phyloP scores from a whole-genome alignment of 75 land plant species.

The Ceratopteris richardii region DNA sequence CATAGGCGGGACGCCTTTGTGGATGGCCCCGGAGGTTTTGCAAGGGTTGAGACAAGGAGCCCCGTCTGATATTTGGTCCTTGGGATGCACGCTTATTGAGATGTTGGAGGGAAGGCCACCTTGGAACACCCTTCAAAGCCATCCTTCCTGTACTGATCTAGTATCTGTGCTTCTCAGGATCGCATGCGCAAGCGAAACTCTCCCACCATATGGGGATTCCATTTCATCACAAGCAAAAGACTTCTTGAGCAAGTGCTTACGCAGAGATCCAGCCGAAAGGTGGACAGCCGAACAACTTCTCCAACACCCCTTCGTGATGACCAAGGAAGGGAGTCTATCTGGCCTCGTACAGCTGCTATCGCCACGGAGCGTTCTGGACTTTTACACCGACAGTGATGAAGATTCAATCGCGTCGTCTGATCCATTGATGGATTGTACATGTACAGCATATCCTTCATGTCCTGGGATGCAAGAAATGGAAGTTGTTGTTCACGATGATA shows the following conservation, averaged over 20 bases:
- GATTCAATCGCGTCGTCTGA: too few relatives aligned
- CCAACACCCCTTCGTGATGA: constrained; percentile 27
- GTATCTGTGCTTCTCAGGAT: constrained; percentile 16
- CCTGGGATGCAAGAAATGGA: too few relatives aligned
- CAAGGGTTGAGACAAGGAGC: constrained; percentile 33
- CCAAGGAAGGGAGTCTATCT: not conserved
- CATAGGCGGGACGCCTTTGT: constrained; percentile 55
- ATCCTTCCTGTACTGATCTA: constrained; percentile 3
- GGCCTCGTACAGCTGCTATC: not conserved
- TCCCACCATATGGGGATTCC: constrained; percentile 16
- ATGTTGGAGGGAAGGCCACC: constrained; percentile 49
- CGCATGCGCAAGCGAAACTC: constrained; percentile 37
- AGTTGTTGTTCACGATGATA: too few relatives aligned
- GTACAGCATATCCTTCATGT: too few relatives aligned
- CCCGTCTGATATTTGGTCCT: constrained; percentile 60
- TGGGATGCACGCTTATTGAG: constrained; percentile 72
- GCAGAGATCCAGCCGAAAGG: constrained; percentile 34
- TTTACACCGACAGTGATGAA: not conserved
- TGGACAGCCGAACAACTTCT: constrained; percentile 59
- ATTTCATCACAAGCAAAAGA: constrained; percentile 30
- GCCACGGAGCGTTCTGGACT: not conserved
- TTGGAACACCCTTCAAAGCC: constrained; percentile 22
- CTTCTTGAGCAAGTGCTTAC: constrained; percentile 56
- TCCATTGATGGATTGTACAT: too few relatives aligned
- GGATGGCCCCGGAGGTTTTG: constrained; percentile 80